These are phyloP conservation scores for Phylloporus sp. DNA, from an alignment of 1,284 basidiomycete species.

Conservation along the genomic window DNA sequence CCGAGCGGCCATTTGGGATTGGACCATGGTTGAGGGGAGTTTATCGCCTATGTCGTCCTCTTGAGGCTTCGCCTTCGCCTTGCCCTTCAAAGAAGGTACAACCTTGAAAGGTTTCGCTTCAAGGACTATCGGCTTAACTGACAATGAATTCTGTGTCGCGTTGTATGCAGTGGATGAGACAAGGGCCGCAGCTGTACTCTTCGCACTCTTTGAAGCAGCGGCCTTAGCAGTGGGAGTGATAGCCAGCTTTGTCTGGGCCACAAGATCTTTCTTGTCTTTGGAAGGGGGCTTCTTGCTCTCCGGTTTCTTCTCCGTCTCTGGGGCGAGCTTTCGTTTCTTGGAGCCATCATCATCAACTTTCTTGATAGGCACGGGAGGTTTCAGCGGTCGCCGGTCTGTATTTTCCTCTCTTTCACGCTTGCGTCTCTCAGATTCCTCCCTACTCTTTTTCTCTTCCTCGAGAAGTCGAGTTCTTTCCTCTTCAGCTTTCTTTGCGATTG, in stretches of 20 bases:
- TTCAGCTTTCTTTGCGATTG: slow-evolving; percentile 78
- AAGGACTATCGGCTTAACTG: slow-evolving; percentile 36
- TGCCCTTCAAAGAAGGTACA: slow-evolving; percentile 52
- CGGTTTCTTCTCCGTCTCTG: slow-evolving; percentile 64
- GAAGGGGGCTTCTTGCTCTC: slow-evolving; percentile 64
- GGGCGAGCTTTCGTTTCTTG: slow-evolving; percentile 72
- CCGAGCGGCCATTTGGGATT: slow-evolving; percentile 73
- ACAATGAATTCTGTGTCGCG: slow-evolving; percentile 36
- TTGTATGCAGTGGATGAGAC: slow-evolving; percentile 45
- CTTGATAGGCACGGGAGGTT: slow-evolving; percentile 51
- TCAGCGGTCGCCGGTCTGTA: slow-evolving; percentile 67
- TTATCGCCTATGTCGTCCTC: slow-evolving; percentile 57
- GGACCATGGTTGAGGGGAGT: slow-evolving; percentile 68
- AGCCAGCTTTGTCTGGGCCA: slow-evolving; percentile 42
- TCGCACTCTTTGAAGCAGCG: slow-evolving; percentile 35
- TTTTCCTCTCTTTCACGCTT: slow-evolving; percentile 80
- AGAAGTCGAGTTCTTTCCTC: slow-evolving; percentile 71
- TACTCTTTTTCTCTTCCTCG: slow-evolving; percentile 75
- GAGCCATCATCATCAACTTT: slow-evolving; percentile 74
- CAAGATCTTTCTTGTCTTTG: slow-evolving; percentile 51
- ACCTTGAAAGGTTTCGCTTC: slow-evolving; percentile 48
- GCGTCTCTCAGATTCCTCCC: slow-evolving; percentile 73
- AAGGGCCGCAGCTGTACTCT: slow-evolving; percentile 32
- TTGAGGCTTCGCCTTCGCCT: slow-evolving; percentile 51
- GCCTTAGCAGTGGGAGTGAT: slow-evolving; percentile 45